Conservation (phyloP, 768 basidiomycete species). For the Suillus alpinus region DNA sequence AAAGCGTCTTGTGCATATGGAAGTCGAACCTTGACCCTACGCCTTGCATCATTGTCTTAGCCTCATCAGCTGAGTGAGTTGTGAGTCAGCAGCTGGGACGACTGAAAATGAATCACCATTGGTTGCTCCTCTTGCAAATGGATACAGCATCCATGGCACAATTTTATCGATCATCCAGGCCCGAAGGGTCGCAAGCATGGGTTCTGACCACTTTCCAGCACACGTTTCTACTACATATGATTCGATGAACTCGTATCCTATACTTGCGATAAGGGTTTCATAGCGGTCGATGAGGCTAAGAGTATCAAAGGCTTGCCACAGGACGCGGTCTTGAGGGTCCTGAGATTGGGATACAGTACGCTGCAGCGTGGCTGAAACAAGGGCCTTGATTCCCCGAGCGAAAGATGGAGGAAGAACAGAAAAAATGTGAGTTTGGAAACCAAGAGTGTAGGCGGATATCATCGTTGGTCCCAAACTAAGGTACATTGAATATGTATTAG, state of each 20-base stretch:
- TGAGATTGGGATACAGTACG: slow-evolving; percentile 21
- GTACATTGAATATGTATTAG: slow-evolving; percentile 10
- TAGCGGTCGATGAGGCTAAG: slow-evolving; percentile 81
- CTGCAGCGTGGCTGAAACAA: slow-evolving; percentile 57
- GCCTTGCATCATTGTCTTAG: slow-evolving; percentile 67
- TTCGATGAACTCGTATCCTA: slow-evolving; percentile 87
- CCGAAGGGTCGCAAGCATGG: slow-evolving; percentile 58
- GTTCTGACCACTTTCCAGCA: slow-evolving; percentile 64
- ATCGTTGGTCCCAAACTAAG: slow-evolving; percentile 60
- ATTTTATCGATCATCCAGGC: slow-evolving; percentile 79
- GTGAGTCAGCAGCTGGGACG: slow-evolving; percentile 7
- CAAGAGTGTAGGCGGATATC: slow-evolving; percentile 57
- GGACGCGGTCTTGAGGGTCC: slow-evolving; percentile 29
- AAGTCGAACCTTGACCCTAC: slow-evolving; percentile 87
- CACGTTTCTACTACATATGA: slow-evolving; percentile 64
- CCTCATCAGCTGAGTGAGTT: slow-evolving; percentile 60
- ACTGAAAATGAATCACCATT: slow-evolving; percentile 36
- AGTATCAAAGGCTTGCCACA: slow-evolving; percentile 63
- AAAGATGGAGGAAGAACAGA: slow-evolving; percentile 70
- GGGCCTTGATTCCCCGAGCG: slow-evolving; percentile 61
- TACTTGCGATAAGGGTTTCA: slow-evolving; percentile 77
- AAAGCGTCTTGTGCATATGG: slow-evolving; percentile 88
- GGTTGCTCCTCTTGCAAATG: slow-evolving; percentile 68
- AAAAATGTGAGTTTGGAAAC: slow-evolving; percentile 75
- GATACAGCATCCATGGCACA: slow-evolving; percentile 81